phyloP scores from a whole-genome alignment of 2,329 filamentous ascomycete species.

The Beauveria pseudobassiana region DNA sequence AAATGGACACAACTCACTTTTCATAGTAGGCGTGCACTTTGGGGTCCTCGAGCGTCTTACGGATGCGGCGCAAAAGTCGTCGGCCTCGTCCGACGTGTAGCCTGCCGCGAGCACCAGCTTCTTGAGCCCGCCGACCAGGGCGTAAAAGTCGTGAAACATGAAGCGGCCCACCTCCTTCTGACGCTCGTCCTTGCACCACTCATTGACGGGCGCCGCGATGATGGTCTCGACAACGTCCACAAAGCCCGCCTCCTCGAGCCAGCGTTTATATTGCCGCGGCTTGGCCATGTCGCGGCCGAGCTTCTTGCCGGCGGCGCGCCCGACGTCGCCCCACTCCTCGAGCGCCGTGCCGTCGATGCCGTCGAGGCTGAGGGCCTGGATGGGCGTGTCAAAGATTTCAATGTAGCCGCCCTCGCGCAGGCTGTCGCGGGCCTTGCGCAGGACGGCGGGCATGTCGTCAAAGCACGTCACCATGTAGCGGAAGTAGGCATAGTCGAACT shows the following conservation, averaged over 20 bases:
- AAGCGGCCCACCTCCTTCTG: conserved; percentile 11
- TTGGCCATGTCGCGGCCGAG: conserved; percentile 22
- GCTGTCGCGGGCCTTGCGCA: conserved; percentile 36
- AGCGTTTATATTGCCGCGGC: conserved; percentile 17
- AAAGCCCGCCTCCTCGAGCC: conserved; percentile 27
- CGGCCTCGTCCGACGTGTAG: conserved; percentile 1
- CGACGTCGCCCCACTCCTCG: conserved; percentile 16
- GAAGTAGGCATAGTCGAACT: conserved; percentile 49
- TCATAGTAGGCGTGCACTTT: conserved; percentile 7
- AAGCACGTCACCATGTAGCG: conserved; percentile 45
- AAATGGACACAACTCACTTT: neutral
- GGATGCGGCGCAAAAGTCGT: conserved; percentile 8
- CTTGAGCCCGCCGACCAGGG: conserved; percentile 4
- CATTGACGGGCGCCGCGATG: conserved; percentile 22
- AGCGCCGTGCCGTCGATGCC: conserved; percentile 4
- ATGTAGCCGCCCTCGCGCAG: conserved; percentile 34
- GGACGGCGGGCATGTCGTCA: conserved; percentile 39
- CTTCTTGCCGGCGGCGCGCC: conserved; percentile 9
- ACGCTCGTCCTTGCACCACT: conserved; percentile 21
- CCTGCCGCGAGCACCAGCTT: conserved; percentile 10
- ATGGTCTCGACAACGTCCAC: conserved; percentile 21
- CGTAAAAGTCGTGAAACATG: conserved; percentile 9
- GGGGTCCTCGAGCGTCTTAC: conserved; percentile 5
- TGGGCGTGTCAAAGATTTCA: conserved; percentile 29
- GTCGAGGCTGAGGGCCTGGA: conserved; percentile 16